These are phyloP conservation scores for Hippophae rhamnoides DNA, from an alignment of 306 rosid species.

Conservation along the genomic window DNA sequence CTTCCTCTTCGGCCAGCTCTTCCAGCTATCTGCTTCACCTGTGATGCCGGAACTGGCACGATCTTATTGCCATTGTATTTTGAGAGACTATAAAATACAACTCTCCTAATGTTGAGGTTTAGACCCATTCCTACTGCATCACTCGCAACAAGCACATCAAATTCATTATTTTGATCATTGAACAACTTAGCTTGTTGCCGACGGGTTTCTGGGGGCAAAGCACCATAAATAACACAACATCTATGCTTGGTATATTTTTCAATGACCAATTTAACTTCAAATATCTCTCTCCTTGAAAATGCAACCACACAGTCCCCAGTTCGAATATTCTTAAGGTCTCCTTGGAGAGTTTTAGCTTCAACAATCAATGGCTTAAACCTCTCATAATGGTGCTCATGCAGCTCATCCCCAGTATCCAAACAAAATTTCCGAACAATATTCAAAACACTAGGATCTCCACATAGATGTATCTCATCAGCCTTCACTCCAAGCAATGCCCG, in stretches of 20 bases:
- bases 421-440: slow-evolving; percentile 59
- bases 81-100: slow-evolving; percentile 62
- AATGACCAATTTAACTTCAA: slow-evolving; percentile 77
- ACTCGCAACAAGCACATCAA: slow-evolving; percentile 80
- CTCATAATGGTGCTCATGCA: slow-evolving; percentile 63
- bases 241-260: slow-evolving; percentile 70
- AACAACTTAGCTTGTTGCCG: slow-evolving; percentile 78
- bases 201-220: slow-evolving; percentile 89
- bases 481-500: slow-evolving; percentile 79
- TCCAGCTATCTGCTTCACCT: slow-evolving; percentile 94
- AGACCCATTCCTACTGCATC: slow-evolving; percentile 98
- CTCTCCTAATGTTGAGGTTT: slow-evolving; percentile 88
- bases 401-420: slow-evolving; percentile 70
- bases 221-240: slow-evolving; percentile 87
- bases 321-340: slow-evolving; percentile 65
- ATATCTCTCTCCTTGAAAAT: slow-evolving; percentile 89
- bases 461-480: slow-evolving; percentile 86
- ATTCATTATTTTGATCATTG: slow-evolving; percentile 70
- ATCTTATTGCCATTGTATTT: slow-evolving; percentile 81
- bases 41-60: slow-evolving; percentile 78
- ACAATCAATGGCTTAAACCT: slow-evolving; percentile 92
- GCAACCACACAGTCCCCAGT: slow-evolving; percentile 97
- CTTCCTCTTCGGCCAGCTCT: slow-evolving; percentile 96
- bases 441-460: slow-evolving; percentile 87
- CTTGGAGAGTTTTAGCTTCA: slow-evolving; percentile 77